These are phyloP conservation scores for Micractinium sp. DNA, from an alignment of 139 green algal genomes.

Conservation along the genomic window DNA sequence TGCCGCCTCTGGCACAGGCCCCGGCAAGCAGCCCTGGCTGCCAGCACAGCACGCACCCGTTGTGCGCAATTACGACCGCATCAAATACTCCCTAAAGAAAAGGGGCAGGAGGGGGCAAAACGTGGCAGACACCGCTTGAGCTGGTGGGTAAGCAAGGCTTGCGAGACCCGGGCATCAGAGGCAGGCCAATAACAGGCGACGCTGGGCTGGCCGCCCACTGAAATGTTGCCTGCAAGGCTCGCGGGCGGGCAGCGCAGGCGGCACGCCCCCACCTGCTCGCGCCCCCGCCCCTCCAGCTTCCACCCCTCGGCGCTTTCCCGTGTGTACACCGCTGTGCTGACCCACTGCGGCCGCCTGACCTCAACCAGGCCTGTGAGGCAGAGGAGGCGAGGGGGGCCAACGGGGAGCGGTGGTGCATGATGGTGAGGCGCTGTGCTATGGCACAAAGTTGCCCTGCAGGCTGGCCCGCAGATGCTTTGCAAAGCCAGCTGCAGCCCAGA, in stretches of 20 bases:
- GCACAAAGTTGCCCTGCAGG: no score
- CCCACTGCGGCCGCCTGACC: conserved; percentile 67
- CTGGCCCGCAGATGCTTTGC: no score
- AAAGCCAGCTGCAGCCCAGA: not conserved
- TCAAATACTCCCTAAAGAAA: not conserved
- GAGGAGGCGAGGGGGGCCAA: not conserved
- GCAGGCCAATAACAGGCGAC: no score
- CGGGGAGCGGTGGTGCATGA: not conserved
- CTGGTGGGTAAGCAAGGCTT: not conserved
- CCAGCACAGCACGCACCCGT: conserved; percentile 43
- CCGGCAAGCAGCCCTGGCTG: not conserved
- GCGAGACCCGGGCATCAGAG: no score
- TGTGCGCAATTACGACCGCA: conserved; percentile 79
- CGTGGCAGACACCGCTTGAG: not conserved
- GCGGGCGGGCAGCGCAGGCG: no score
- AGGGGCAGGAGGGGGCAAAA: conserved; percentile 29
- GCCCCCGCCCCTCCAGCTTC: conserved; percentile 21
- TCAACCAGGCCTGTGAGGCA: conserved; percentile 33
- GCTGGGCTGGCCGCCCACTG: no score
- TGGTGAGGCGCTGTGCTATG: no score
- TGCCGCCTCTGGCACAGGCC: not conserved
- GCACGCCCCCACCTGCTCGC: not conserved
- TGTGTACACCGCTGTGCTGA: conserved; percentile 34
- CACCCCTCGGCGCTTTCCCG: conserved; percentile 13
- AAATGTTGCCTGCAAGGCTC: no score